Evolutionary conservation across 495 filamentous ascomycete species (phyloP).

Genomic region (Trypethelium eluteriae): DNA sequence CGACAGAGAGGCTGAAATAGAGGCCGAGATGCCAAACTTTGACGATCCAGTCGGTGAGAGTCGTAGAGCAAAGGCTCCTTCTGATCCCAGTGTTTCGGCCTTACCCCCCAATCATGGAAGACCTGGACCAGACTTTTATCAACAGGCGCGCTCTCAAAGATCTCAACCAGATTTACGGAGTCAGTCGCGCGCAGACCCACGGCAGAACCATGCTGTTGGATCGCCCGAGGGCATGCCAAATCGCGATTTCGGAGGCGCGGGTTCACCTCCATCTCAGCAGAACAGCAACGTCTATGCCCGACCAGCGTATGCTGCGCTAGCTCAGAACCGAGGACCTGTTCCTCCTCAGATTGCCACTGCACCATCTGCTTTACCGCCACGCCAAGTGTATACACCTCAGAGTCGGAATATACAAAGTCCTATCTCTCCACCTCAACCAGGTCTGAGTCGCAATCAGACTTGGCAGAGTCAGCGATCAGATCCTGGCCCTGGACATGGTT

Average conservation of each 20-base stretch:
- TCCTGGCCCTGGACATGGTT: slow-evolving; percentile 20
- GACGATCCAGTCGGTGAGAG: slow-evolving; percentile 40
- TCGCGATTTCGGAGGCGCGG: background rate
- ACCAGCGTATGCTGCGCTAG: background rate
- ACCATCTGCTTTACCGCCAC: background rate
- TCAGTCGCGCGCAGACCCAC: slow-evolving; percentile 44
- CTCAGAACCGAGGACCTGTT: background rate
- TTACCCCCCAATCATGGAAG: slow-evolving; percentile 24
- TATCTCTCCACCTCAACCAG: slow-evolving; percentile 13
- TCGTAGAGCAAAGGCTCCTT: background rate
- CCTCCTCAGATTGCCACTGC: slow-evolving; percentile 1
- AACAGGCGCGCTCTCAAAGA: slow-evolving; percentile 44
- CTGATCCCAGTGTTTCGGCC: slow-evolving; percentile 34
- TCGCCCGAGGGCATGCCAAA: slow-evolving; percentile 34
- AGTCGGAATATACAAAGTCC: slow-evolving; percentile 4
- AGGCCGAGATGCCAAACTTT: slow-evolving; percentile 65
- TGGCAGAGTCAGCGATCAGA: slow-evolving; percentile 26
- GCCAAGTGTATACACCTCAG: slow-evolving; percentile 5
- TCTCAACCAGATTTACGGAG: slow-evolving; percentile 62
- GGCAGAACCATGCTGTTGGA: slow-evolving; percentile 64
- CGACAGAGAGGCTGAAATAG: slow-evolving; percentile 35
- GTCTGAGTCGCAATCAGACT: slow-evolving; percentile 25
- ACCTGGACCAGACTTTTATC: slow-evolving; percentile 36
- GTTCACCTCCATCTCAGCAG: slow-evolving; percentile 6
- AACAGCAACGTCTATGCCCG: background rate